Conservation (phyloP, 768 basidiomycete genomes). For the Psilocybe subaeruginosa region DNA sequence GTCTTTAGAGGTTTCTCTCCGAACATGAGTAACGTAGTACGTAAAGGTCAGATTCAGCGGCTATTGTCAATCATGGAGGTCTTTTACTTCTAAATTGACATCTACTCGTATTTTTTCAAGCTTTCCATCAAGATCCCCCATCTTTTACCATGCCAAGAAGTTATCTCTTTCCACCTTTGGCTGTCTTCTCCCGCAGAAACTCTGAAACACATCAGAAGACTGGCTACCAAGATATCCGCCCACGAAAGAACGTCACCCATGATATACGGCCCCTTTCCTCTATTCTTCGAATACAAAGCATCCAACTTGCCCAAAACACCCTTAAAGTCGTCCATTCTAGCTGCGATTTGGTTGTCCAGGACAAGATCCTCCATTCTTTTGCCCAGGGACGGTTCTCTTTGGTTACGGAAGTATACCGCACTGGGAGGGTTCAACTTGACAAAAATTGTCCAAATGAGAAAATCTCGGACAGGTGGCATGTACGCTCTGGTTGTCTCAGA, state of each 20-base stretch:
- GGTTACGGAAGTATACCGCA: not conserved
- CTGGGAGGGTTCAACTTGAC: not conserved
- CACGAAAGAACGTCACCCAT: slow-evolving; percentile 38
- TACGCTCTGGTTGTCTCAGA: not conserved
- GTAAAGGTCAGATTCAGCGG: too few relatives aligned
- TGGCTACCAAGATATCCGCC: slow-evolving; percentile 41
- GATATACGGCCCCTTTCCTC: slow-evolving; percentile 26
- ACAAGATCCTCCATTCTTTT: not conserved
- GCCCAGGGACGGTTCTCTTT: not conserved
- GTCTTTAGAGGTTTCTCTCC: too few relatives aligned
- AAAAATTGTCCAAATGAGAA: not conserved
- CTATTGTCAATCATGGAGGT: too few relatives aligned
- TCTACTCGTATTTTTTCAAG: slow-evolving; percentile 1
- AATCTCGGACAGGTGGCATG: not conserved
- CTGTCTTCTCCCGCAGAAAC: slow-evolving; percentile 19
- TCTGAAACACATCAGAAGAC: slow-evolving; percentile 19
- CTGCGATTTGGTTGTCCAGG: not conserved
- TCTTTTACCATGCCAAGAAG: slow-evolving; percentile 21
- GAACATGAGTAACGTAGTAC: too few relatives aligned
- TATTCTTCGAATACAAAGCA: slow-evolving; percentile 27
- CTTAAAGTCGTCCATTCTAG: slow-evolving; percentile 20
- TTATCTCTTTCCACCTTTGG: slow-evolving; percentile 21
- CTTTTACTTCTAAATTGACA: not conserved
- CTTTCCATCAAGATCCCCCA: slow-evolving; percentile 18
- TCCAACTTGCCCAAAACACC: slow-evolving; percentile 27